Conservation (phyloP, 176 grass and related monocot species). For the Leersia perrieri region DNA sequence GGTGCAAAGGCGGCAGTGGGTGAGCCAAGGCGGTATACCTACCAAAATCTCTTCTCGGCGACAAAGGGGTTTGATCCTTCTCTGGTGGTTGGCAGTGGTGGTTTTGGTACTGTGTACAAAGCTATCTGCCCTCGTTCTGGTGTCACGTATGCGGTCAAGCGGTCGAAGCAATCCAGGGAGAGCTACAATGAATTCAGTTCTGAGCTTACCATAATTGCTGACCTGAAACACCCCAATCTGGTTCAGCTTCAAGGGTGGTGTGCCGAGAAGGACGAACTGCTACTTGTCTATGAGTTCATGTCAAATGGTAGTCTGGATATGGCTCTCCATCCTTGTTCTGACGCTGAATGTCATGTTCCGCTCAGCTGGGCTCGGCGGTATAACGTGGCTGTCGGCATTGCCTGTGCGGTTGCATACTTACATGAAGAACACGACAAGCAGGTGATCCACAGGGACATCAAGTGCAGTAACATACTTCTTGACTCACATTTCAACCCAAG, state of each 20-base stretch:
- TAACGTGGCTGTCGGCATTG: conserved; percentile 48
- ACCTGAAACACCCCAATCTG: conserved; percentile 52
- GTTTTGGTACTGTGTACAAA: conserved; percentile 48
- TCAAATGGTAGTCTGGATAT: conserved; percentile 50
- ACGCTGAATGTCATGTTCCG: background rate
- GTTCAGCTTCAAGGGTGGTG: conserved; percentile 59
- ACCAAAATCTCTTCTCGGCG: conserved; percentile 38
- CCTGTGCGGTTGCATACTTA: conserved; percentile 39
- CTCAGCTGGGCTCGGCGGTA: conserved; percentile 44
- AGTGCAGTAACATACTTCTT: conserved; percentile 55
- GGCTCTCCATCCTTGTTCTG: conserved; percentile 37
- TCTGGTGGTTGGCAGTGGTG: conserved; percentile 44
- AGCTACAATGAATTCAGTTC: conserved; percentile 45
- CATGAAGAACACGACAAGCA: conserved; percentile 47
- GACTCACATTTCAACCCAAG: conserved; percentile 39
- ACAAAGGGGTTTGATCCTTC: conserved; percentile 45
- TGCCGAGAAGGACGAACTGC: conserved; percentile 42
- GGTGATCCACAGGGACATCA: conserved; percentile 66
- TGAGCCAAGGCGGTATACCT: conserved; percentile 42
- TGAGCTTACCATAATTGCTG: conserved; percentile 48
- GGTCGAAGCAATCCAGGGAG: conserved; percentile 40
- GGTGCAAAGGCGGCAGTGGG: background rate
- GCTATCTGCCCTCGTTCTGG: conserved; percentile 27
- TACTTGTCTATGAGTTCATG: conserved; percentile 63
- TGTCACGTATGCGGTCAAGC: conserved; percentile 48